Evolutionary conservation across 2,329 filamentous ascomycete genomes (phyloP).

Genomic region (Fusarium lateritium): DNA sequence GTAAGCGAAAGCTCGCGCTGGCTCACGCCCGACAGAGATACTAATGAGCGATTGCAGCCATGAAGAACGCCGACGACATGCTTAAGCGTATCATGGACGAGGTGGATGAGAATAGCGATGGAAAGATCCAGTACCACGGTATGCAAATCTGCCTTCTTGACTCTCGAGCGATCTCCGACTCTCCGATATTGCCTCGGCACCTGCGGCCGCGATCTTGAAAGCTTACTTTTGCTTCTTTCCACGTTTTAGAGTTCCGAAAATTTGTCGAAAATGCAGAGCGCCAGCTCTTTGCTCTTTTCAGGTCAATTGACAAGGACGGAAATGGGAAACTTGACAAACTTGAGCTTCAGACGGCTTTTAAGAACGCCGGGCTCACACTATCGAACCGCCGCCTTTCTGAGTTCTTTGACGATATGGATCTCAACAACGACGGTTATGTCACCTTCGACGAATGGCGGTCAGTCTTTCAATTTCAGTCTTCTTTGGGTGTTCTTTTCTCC

Average conservation of each 20-base stretch:
- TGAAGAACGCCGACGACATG: conserved; percentile 94
- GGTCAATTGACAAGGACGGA: conserved; percentile 86
- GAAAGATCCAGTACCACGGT: conserved; percentile 93
- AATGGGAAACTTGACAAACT: conserved; percentile 88
- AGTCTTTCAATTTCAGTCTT: conserved; percentile 55
- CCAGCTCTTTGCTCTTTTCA: conserved; percentile 86
- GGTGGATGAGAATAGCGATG: conserved; percentile 90
- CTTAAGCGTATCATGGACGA: conserved; percentile 83
- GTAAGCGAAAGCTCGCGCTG: conserved; percentile 63
- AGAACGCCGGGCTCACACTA: conserved; percentile 82
- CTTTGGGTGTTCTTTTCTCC: conserved; percentile 13
- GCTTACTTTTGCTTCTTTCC: conserved; percentile 39
- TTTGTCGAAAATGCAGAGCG: conserved; percentile 92
- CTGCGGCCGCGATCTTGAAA: conserved; percentile 20
- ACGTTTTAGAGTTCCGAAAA: conserved; percentile 80
- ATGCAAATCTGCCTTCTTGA: conserved; percentile 52
- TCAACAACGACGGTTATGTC: conserved; percentile 89
- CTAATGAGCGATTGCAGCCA: conserved; percentile 59
- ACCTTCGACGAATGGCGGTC: conserved; percentile 98
- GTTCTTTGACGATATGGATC: conserved; percentile 93
- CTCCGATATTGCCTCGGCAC: conserved; percentile 37
- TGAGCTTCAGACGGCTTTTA: conserved; percentile 87
- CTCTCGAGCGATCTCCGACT: conserved; percentile 20
- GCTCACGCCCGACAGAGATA: conserved; percentile 26
- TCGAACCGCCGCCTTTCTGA: conserved; percentile 82